Percentiles rank a stretch among this genome's conserved stretches.
Evolutionary conservation across 129 eudicot species (phyloP).

Genomic region (Flaveria bidentis): DNA sequence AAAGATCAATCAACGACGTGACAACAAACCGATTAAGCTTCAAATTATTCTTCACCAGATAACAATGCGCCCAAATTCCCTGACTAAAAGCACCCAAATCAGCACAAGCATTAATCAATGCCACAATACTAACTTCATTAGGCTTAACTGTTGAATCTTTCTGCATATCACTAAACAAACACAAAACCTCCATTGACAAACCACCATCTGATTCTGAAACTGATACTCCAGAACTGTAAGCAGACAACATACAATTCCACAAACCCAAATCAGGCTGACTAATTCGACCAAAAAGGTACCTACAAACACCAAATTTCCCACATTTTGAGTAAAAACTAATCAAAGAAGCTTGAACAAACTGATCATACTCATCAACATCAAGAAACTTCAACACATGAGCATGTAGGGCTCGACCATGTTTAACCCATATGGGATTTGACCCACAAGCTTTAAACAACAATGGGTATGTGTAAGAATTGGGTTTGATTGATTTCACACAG

Average conservation of each 20-base stretch:
- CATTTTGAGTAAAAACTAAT: constrained; percentile 61
- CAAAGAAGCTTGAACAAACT: constrained; percentile 70
- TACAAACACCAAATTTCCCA: constrained; percentile 51
- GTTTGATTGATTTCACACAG: constrained; percentile 31
- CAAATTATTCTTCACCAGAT: constrained; percentile 40
- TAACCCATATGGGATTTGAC: constrained; percentile 45
- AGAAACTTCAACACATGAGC: constrained; percentile 63
- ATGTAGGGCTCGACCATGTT: constrained; percentile 59
- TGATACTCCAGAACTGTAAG: constrained; percentile 32
- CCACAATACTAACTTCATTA: constrained; percentile 65
- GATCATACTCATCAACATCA: constrained; percentile 41
- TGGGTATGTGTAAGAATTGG: constrained; percentile 72
- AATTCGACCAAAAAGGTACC: constrained; percentile 49
- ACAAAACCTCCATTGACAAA: constrained; percentile 54
- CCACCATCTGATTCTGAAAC: not conserved
- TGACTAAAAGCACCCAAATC: constrained; percentile 63
- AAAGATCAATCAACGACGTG: constrained; percentile 55
- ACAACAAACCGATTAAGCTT: constrained; percentile 54
- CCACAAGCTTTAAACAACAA: constrained; percentile 73
- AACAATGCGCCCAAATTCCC: constrained; percentile 73
- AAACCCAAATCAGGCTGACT: constrained; percentile 62
- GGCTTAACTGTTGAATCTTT: constrained; percentile 43
- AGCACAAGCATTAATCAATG: constrained; percentile 64
- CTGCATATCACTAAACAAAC: constrained; percentile 61
- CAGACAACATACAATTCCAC: constrained; percentile 65